These are phyloP conservation scores for Cladosporium oxysporum DNA, from an alignment of 2,329 filamentous ascomycete genomes.

Conservation along the genomic window DNA sequence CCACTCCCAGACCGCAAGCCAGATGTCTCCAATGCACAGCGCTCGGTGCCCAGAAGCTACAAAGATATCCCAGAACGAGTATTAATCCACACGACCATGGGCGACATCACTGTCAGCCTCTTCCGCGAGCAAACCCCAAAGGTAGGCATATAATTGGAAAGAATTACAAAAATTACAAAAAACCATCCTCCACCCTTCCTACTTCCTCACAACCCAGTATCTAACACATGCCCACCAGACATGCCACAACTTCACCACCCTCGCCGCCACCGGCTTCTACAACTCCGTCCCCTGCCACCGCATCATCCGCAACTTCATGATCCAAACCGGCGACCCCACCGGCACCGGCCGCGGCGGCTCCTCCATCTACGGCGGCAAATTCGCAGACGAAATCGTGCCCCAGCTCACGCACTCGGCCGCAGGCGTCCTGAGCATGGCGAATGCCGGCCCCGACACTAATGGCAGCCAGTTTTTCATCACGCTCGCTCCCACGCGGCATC, in stretches of 20 bases:
- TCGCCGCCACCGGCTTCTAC: slow-evolving; percentile 81
- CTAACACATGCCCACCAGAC: slow-evolving; percentile 67
- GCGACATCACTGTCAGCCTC: slow-evolving; percentile 38
- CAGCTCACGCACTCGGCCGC: slow-evolving; percentile 86
- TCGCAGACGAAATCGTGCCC: slow-evolving; percentile 92
- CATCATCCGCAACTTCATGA: slow-evolving; percentile 98
- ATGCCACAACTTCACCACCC: slow-evolving; percentile 83
- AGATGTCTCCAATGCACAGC: slow-evolving; percentile 3
- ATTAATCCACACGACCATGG: slow-evolving; percentile 37
- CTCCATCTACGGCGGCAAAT: slow-evolving; percentile 96
- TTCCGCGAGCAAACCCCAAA: slow-evolving; percentile 37
- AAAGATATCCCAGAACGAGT: slow-evolving; percentile 32
- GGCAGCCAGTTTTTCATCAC: slow-evolving; percentile 98
- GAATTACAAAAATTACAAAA: slow-evolving; percentile 37
- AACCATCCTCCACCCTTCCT: too few relatives aligned
- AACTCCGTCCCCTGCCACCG: slow-evolving; percentile 91
- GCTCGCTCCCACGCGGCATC: slow-evolving; percentile 86
- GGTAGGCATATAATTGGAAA: slow-evolving; percentile 23
- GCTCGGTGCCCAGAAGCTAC: slow-evolving; percentile 8
- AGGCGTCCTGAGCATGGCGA: slow-evolving; percentile 96
- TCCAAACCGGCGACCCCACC: slow-evolving; percentile 96
- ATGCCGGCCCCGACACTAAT: slow-evolving; percentile 91
- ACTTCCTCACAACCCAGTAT: too few relatives aligned
- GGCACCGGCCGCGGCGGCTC: slow-evolving; percentile 95
- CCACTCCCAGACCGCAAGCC: slow-evolving; percentile 14